Evolutionary conservation across 768 basidiomycete genomes (phyloP).

Genomic region (Leucosporidium scottii): DNA sequence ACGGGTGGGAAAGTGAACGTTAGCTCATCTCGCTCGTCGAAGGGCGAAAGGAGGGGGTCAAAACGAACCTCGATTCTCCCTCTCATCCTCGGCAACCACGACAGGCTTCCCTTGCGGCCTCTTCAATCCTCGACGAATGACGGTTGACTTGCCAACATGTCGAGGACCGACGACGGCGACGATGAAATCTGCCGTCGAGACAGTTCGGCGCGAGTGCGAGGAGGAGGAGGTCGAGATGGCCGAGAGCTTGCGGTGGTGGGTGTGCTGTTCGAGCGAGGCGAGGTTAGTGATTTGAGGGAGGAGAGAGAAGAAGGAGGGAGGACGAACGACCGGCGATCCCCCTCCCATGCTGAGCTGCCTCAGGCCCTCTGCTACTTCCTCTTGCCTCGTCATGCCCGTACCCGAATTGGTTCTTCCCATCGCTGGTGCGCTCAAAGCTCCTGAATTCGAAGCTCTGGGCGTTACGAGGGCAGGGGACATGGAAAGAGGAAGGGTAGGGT

Average conservation of each 20-base stretch:
- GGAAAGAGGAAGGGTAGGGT: too few relatives aligned
- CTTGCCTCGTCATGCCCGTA: not conserved
- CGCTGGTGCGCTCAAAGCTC: too few relatives aligned
- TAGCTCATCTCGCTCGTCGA: too few relatives aligned
- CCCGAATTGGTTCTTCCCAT: too few relatives aligned
- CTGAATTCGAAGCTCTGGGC: too few relatives aligned
- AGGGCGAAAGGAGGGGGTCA: too few relatives aligned
- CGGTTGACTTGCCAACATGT: conserved; percentile 76
- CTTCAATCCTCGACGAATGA: conserved; percentile 69
- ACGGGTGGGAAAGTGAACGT: too few relatives aligned
- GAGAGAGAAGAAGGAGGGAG: not conserved
- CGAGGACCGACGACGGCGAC: conserved; percentile 70
- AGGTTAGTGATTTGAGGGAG: not conserved
- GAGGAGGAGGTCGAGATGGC: not conserved
- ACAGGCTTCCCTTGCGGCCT: conserved; percentile 8
- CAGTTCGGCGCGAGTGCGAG: not conserved
- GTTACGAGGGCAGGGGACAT: too few relatives aligned
- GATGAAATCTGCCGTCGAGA: conserved; percentile 20
- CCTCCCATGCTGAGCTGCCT: not conserved
- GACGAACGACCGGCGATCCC: not conserved
- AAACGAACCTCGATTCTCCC: conserved; percentile 35
- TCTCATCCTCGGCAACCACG: conserved; percentile 23
- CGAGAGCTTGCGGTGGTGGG: not conserved
- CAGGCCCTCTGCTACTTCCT: not conserved
- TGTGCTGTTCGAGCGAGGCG: not conserved